A percentile compares a stretch with the other conserved stretches of the same genome.
Conservation (phyloP, 1,284 basidiomycete species). For the Farysia itapuensis region DNA sequence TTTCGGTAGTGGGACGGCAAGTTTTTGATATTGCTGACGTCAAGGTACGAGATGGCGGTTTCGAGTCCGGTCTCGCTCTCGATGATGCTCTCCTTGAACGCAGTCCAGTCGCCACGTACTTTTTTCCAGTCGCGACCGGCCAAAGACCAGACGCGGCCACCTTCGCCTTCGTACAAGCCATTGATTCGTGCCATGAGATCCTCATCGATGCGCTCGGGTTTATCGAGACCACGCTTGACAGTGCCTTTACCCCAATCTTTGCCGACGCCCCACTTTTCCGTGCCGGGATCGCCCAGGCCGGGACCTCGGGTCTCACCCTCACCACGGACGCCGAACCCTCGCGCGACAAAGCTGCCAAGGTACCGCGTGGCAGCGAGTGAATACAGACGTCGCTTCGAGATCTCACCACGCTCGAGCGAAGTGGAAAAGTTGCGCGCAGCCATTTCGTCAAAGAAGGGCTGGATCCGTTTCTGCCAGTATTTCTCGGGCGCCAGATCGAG, state of each 20-base stretch:
- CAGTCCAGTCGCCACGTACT: slow-evolving; percentile 41
- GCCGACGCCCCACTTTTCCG: slow-evolving; percentile 56
- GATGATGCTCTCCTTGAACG: slow-evolving; percentile 55
- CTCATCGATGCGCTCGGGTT: slow-evolving; percentile 41
- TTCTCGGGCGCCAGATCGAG: slow-evolving; percentile 46
- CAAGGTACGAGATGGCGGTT: slow-evolving; percentile 45
- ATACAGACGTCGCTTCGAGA: slow-evolving; percentile 48
- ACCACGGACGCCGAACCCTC: slow-evolving; percentile 56
- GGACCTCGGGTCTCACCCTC: slow-evolving; percentile 53
- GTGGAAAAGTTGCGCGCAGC: slow-evolving; percentile 47
- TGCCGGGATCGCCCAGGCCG: slow-evolving; percentile 49
- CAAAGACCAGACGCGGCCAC: slow-evolving; percentile 37
- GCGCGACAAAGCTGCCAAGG: slow-evolving; percentile 52
- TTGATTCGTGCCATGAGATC: slow-evolving; percentile 43
- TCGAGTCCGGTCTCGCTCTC: slow-evolving; percentile 57
- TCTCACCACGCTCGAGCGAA: slow-evolving; percentile 50
- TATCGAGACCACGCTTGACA: slow-evolving; percentile 58
- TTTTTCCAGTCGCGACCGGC: slow-evolving; percentile 49
- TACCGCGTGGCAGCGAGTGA: slow-evolving; percentile 47
- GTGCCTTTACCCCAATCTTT: slow-evolving; percentile 59
- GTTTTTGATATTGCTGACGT: slow-evolving; percentile 50
- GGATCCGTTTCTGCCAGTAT: slow-evolving; percentile 56
- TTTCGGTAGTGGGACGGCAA: slow-evolving; percentile 50
- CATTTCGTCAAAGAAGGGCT: slow-evolving; percentile 54
- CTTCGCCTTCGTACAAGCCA: slow-evolving; percentile 41